phyloP scores from a whole-genome alignment of 1,284 basidiomycete species.

The Irpex sp. region DNA sequence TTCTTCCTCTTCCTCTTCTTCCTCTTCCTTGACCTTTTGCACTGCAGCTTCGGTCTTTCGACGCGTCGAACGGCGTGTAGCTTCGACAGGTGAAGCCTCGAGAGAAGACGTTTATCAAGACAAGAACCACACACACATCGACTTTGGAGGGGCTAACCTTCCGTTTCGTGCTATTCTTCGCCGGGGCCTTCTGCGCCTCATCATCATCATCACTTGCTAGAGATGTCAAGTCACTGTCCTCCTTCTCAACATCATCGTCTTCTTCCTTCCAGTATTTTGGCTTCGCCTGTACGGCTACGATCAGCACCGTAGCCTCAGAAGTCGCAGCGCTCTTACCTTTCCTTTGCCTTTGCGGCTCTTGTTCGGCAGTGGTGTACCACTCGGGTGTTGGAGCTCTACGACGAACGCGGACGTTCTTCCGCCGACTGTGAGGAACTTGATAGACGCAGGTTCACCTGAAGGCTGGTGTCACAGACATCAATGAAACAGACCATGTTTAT shows the following conservation, averaged over 20 bases:
- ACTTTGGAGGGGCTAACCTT: too few relatives aligned
- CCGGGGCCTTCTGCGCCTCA: background rate
- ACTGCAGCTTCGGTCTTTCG: background rate
- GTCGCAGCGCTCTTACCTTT: background rate
- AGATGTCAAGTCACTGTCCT: background rate
- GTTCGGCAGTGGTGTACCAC: conserved; percentile 5
- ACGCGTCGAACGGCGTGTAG: background rate
- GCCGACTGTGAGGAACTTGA: conserved; percentile 76
- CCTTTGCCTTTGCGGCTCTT: background rate
- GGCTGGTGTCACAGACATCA: conserved; percentile 38
- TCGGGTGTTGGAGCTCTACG: conserved; percentile 54
- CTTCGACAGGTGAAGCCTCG: background rate
- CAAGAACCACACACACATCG: too few relatives aligned
- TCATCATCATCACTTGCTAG: background rate
- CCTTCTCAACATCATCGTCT: background rate
- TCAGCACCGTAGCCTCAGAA: background rate
- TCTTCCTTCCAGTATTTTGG: background rate
- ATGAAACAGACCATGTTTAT: background rate
- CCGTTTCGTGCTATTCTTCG: background rate
- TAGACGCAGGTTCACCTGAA: conserved; percentile 63
- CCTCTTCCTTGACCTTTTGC: background rate
- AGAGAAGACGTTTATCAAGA: background rate
- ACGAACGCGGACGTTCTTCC: conserved; percentile 79
- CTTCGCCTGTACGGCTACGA: background rate
- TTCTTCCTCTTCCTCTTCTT: background rate